A percentile compares a stretch with the other conserved stretches of the same genome.
Evolutionary conservation across 2,329 filamentous ascomycete genomes (phyloP).

Genomic region (Alternaria sp.): DNA sequence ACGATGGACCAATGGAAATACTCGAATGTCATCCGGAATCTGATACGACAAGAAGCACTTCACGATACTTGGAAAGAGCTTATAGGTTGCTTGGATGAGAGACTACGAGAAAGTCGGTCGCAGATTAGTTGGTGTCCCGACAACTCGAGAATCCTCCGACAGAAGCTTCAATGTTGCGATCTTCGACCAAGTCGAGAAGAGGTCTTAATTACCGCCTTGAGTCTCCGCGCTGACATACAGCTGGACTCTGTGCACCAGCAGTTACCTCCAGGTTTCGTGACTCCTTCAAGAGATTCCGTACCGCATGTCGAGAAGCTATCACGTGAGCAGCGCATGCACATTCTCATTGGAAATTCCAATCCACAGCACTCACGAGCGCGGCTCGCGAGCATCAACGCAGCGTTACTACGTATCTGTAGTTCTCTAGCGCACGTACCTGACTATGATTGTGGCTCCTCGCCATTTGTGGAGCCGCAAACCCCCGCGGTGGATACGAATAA

Average conservation of each 20-base stretch:
- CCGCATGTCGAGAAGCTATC: slow-evolving; percentile 43
- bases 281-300: slow-evolving; percentile 48
- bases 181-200: slow-evolving; percentile 49
- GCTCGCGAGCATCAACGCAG: slow-evolving; percentile 44
- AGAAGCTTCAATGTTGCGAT: slow-evolving; percentile 52
- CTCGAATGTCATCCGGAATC: slow-evolving; percentile 50
- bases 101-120: slow-evolving; percentile 45
- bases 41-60: slow-evolving; percentile 49
- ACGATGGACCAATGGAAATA: slow-evolving; percentile 50
- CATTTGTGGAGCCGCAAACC: slow-evolving; percentile 36
- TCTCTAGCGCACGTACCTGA: slow-evolving; percentile 26
- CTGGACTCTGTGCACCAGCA: slow-evolving; percentile 41
- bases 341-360: slow-evolving; percentile 46
- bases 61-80: slow-evolving; percentile 51
- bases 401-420: slow-evolving; percentile 38
- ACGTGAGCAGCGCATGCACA: slow-evolving; percentile 48
- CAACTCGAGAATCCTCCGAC: slow-evolving; percentile 46
- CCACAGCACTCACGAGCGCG: slow-evolving; percentile 36
- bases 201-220: slow-evolving; percentile 48
- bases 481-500: slow-evolving; percentile 35
- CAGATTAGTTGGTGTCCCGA: slow-evolving; percentile 51
- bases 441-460: slow-evolving; percentile 37
- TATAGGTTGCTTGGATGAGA: slow-evolving; percentile 43
- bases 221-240: slow-evolving; percentile 46
- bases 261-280: slow-evolving; percentile 45